Evolutionary conservation across 2,329 filamentous ascomycete genomes (phyloP), one percentile per base, ranked within the genome.

Genomic region (Remersonia thermophila): DNA sequence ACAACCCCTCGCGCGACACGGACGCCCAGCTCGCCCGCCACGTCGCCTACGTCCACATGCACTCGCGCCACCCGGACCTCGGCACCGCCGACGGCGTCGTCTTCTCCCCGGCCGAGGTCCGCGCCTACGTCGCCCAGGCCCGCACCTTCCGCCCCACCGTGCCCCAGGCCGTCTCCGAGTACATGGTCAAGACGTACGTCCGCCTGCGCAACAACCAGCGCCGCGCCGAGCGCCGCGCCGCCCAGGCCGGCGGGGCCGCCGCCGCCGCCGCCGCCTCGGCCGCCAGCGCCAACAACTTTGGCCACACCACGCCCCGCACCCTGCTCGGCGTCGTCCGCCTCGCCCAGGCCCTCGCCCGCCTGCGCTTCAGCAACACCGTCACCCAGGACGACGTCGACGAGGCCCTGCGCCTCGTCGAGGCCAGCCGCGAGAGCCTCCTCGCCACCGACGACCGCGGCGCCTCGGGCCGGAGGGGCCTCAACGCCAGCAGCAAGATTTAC

Each of bases 121-220:
- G 91, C 38, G 86, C 93, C 49, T 98, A 94, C 66, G 83, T 98
- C 41, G 89, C 91, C 9, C 83, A 89, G 54, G 91, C 91, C 2
- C 80, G 91, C 36, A 84, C 81, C 12, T 95, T 79, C 71, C 78
- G 89, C 10, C 91, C 91, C 7, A 76, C 79, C 0, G 83, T 98
- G 4, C 85, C 89, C 1, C 81, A 80, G 51, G 69, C 72, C 6
- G 84, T 95, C 3, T 87, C 84, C 0, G 91, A 98, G 56, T 98
- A 98, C 65, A 85, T 98, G 67, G 83, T 93, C 37, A 91, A 89
- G 55, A 93, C 89, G 0, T 98, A 98, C 55, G 91, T 98, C 23
- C 82, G 84, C 42, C 80, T 98, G 69, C 81, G 91, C 36, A 85
- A 93, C 52, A 77, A 87, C 53, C 86, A 95, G 59, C 86, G 89